Base-by-base conservation (phyloP, 2,329 filamentous ascomycete genomes). In the Stachybotrys chartarum region DNA sequence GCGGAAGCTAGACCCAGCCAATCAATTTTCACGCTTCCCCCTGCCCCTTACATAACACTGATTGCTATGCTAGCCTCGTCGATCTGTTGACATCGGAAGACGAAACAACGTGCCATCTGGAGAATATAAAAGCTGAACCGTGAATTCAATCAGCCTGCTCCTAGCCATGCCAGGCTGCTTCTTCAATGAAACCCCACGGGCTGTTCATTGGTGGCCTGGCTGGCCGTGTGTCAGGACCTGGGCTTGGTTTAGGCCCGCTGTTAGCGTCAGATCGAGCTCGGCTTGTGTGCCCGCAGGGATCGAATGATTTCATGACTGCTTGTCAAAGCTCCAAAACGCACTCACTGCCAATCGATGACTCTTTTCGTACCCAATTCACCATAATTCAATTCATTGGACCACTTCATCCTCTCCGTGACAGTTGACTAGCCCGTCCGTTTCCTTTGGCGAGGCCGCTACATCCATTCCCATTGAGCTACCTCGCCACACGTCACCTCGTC, bases 361-460 rank as follows among this genome's bases (percentile, higher is more conserved):
- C 24, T 24, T 24, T 24, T 24, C 24, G 4, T 24, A 10, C 35
- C 35, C 35, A 42, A 10, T 14, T 42, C 14, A 42, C 10, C 35
- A 6, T 42, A 42, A 42, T 42, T 42, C 35, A 10, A 42, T 42
- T 3, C 35, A 42, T 42, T 5, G 14, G 35, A 10, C 14, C 10
- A 42, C 14, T 47, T 53, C n/a, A 7, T 54, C 31, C 10, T 6
- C 18, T 7, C 44, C 8, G 39, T 50, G 51, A 42, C 35, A 42
- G 35, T 16, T 46, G 49, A 2, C 12, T 42, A 14, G 35, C 39
- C 31, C 31, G 46, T 49, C 30, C 50, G n/a, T 54, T 58, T 52
- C 58, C 60, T 59, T 55, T 52, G 11, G 45, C 53, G 48, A 64
- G 60, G 61, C 51, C 52, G 63, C 66, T 54, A 61, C 53, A 58